Evolutionary conservation across 2,329 filamentous ascomycete genomes (phyloP), one percentile per base, ranked within the genome.

Genomic region (Aspergillus puulaauensis): DNA sequence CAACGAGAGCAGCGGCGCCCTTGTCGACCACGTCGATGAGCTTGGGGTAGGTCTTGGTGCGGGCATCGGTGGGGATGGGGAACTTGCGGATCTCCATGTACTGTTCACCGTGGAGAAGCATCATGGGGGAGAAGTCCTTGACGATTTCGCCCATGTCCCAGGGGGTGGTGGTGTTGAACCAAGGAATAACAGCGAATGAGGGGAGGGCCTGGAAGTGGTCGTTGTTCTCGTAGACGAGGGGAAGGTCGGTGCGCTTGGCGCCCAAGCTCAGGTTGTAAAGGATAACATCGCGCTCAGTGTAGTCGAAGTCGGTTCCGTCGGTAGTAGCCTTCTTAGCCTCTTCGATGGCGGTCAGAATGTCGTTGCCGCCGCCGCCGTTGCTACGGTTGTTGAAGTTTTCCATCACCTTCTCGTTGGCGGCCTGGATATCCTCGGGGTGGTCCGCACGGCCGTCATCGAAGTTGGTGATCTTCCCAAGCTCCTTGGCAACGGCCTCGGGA

Each of bases 81-180:
- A 87, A 96, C 76, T 93, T 91, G 73, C 88, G 87, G 70, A 99
- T 85, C 79, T 99, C 95, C 63, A 99, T 90, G 79, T 93, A 99
- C 77, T 99, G 95, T 82, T 99, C 95, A 72, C 95, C 95, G 80
- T 99, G 95, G 23, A 99, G 89, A 51, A 99, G 86, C 92, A 97
- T 97, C 91, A 96, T 97, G 61, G 93, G 93, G 39, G 86, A 91
- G 82, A 97, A 99, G 83, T 98, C 96, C 74, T 93, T 92, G 27
- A 98, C 89, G 61, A 99, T 84, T 57, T 93, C 86, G 70, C 87
- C 85, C 68, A 95, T 83, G 75, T 82, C 86, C 81, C 90, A 98
- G 27, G 93, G 91, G 60, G 87, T 80, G 65, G 90, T 83, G 60
- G 91, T 88, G 78, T 89, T 89, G 80, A 98, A 97, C 68, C 88